phyloP scores from a whole-genome alignment of 202 grass and related monocot genomes.

The Musa balbisiana region DNA sequence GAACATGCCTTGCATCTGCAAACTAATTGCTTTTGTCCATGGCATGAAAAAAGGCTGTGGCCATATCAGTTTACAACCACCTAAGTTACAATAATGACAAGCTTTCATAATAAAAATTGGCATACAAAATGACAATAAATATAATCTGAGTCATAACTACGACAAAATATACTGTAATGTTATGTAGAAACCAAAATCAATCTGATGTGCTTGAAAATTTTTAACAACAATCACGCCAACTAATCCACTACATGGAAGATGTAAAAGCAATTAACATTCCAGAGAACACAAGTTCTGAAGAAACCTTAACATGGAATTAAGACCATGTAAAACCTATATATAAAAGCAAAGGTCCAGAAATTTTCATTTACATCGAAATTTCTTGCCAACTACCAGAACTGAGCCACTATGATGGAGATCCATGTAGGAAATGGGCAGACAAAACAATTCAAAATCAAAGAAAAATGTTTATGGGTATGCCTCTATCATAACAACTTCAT shows the following conservation, averaged over 20 bases:
- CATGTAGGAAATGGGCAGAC: neutral
- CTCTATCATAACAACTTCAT: neutral
- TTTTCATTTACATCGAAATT: constrained; percentile 1
- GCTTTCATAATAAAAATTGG: too few relatives aligned
- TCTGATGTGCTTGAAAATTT: too few relatives aligned
- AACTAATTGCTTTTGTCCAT: too few relatives aligned
- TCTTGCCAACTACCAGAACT: neutral
- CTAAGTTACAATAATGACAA: too few relatives aligned
- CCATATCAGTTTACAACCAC: too few relatives aligned
- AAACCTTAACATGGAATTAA: neutral
- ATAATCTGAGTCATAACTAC: too few relatives aligned
- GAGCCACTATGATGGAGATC: neutral
- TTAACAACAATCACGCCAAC: too few relatives aligned
- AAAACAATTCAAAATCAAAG: neutral
- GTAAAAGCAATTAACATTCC: neutral
- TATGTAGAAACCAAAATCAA: too few relatives aligned
- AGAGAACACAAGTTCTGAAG: neutral
- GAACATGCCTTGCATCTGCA: too few relatives aligned
- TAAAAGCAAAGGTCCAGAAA: neutral
- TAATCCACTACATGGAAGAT: neutral
- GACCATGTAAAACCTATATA: neutral
- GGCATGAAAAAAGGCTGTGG: too few relatives aligned
- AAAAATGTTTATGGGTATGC: neutral
- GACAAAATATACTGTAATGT: too few relatives aligned
- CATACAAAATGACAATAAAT: too few relatives aligned